Conservation (phyloP, 768 basidiomycete genomes). For the Lentinula boryana region DNA sequence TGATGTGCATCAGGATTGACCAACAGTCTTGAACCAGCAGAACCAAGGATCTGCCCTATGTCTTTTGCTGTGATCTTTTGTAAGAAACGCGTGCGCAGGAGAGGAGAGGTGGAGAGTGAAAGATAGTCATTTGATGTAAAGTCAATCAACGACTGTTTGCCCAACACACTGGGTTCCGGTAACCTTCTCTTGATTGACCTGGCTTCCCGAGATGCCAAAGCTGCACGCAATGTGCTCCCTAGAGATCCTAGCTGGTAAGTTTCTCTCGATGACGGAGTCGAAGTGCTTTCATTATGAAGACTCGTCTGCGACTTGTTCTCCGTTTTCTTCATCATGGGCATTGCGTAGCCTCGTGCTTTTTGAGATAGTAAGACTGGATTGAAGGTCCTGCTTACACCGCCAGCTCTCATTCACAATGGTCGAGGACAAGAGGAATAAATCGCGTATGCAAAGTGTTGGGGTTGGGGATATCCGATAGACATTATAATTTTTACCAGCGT, state of each 20-base stretch:
- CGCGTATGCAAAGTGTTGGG: background rate
- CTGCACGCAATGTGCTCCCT: slow-evolving; percentile 13
- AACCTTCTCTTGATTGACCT: slow-evolving; percentile 68
- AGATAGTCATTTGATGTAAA: slow-evolving; percentile 95
- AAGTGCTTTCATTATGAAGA: background rate
- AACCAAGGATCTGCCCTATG: slow-evolving; percentile 58
- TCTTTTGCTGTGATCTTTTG: slow-evolving; percentile 39
- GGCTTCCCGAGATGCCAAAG: slow-evolving; percentile 58
- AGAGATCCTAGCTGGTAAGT: background rate
- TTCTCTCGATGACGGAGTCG: background rate
- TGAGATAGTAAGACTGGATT: background rate
- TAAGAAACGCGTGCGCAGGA: slow-evolving; percentile 56
- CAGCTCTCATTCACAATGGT: background rate
- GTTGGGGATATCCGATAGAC: background rate
- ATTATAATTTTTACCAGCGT: background rate
- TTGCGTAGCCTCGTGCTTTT: background rate
- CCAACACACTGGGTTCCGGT: slow-evolving; percentile 44
- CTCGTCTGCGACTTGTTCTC: background rate
- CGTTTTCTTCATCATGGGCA: background rate
- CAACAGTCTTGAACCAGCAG: slow-evolving; percentile 83
- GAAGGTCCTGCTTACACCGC: background rate
- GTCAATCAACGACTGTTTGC: slow-evolving; percentile 36
- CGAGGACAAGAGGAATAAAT: background rate
- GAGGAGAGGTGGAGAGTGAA: slow-evolving; percentile 59
- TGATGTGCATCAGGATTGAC: slow-evolving; percentile 70